These are phyloP conservation scores for Batrachochytrium dendrobatidis DNA, from an alignment of 371 early-diverging fungal species.

Conservation along the genomic window DNA sequence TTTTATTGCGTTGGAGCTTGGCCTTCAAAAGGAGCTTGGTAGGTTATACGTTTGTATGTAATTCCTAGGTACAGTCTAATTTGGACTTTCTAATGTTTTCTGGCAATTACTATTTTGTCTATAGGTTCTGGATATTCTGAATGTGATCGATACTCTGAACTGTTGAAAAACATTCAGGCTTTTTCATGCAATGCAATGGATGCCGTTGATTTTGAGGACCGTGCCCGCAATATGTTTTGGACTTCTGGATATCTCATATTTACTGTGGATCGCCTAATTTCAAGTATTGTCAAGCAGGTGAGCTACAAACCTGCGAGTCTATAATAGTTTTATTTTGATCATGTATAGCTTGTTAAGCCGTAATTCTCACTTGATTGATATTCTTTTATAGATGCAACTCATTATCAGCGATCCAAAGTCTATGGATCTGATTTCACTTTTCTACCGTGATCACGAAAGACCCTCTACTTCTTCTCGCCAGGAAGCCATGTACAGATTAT, in stretches of 20 bases:
- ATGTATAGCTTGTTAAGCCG: slow-evolving; percentile 18
- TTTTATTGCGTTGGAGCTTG: slow-evolving; percentile 74
- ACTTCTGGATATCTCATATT: slow-evolving; percentile 80
- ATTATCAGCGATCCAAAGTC: slow-evolving; percentile 50
- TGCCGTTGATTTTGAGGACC: slow-evolving; percentile 82
- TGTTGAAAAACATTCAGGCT: slow-evolving; percentile 67
- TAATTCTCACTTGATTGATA: slow-evolving; percentile 7
- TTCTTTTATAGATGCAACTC: slow-evolving; percentile 33
- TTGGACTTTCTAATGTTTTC: too few relatives aligned
- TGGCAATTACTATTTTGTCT: too few relatives aligned
- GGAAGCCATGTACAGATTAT: slow-evolving; percentile 73
- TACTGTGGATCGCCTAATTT: slow-evolving; percentile 80
- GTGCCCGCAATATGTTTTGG: slow-evolving; percentile 72
- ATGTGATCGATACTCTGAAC: slow-evolving; percentile 60
- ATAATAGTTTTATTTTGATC: background rate
- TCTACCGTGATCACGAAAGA: slow-evolving; percentile 51
- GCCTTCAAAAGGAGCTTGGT: slow-evolving; percentile 47
- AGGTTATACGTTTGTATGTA: too few relatives aligned
- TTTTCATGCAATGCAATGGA: slow-evolving; percentile 83
- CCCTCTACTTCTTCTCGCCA: slow-evolving; percentile 47
- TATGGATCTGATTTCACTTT: slow-evolving; percentile 55
- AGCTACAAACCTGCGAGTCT: background rate
- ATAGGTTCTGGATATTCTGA: background rate
- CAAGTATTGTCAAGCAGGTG: slow-evolving; percentile 73
- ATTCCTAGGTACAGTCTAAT: too few relatives aligned